These are phyloP conservation scores for Alternaria sp. DNA, from an alignment of 2,329 filamentous ascomycete species.

Conservation along the genomic window DNA sequence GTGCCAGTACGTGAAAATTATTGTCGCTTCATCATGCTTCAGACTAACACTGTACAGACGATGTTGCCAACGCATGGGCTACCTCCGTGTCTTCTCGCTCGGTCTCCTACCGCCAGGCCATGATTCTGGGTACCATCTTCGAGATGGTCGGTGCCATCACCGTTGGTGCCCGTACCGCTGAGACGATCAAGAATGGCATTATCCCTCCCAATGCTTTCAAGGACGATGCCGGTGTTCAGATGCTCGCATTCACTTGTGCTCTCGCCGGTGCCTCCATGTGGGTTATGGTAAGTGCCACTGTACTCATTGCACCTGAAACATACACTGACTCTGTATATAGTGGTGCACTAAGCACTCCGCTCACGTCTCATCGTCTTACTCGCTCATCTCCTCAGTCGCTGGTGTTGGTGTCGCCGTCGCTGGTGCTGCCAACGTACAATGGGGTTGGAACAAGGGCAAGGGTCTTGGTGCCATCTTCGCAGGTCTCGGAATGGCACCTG, in stretches of 20 bases:
- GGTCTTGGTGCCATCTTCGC: constrained; percentile 69
- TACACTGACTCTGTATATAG: neutral
- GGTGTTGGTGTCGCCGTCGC: constrained; percentile 62
- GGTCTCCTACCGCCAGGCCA: constrained; percentile 70
- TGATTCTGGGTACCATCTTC: constrained; percentile 55
- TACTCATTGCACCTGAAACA: neutral
- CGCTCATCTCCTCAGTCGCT: constrained; percentile 57
- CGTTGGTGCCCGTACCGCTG: constrained; percentile 63
- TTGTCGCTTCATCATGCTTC: neutral
- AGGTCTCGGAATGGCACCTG: constrained; percentile 72
- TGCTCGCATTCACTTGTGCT: constrained; percentile 64
- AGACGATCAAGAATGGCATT: constrained; percentile 79
- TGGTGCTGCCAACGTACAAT: constrained; percentile 61
- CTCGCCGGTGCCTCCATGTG: constrained; percentile 70
- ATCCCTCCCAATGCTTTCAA: constrained; percentile 56
- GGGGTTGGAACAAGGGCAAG: constrained; percentile 68
- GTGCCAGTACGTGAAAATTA: constrained; percentile 67
- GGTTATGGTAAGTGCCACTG: constrained; percentile 63
- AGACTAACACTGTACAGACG: constrained; percentile 57
- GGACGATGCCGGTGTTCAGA: constrained; percentile 55
- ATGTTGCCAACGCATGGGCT: constrained; percentile 85
- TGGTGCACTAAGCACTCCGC: constrained; percentile 78
- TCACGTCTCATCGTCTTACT: constrained; percentile 66
- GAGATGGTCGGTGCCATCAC: constrained; percentile 57
- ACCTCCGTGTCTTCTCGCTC: constrained; percentile 83